Conservation (phyloP, 1,139 yeast genomes). For the Hemisphaericaspora xylanilytica region DNA sequence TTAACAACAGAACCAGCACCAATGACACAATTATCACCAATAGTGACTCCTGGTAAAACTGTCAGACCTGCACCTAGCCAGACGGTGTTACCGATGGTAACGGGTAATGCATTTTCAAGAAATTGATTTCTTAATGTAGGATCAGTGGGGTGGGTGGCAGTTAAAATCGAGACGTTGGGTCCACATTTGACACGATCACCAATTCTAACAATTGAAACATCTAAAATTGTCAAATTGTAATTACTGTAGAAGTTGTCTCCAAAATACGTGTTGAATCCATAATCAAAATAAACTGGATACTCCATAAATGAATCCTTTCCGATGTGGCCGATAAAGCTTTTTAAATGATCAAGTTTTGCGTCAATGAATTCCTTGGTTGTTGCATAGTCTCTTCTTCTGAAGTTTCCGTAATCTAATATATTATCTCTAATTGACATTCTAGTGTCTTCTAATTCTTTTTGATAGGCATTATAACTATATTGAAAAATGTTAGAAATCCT, state of each 20-base stretch:
- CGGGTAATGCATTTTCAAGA: slow-evolving; percentile 54
- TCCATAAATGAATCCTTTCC: slow-evolving; percentile 43
- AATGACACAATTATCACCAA: slow-evolving; percentile 61
- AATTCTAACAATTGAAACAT: slow-evolving; percentile 57
- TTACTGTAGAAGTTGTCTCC: slow-evolving; percentile 55
- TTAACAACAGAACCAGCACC: slow-evolving; percentile 70
- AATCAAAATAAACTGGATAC: slow-evolving; percentile 56
- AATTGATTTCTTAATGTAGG: slow-evolving; percentile 43
- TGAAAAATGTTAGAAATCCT: slow-evolving; percentile 3
- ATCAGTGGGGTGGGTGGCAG: slow-evolving; percentile 65
- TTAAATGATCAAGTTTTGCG: slow-evolving; percentile 37
- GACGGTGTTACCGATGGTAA: slow-evolving; percentile 58
- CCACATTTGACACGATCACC: slow-evolving; percentile 63
- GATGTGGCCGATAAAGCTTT: slow-evolving; percentile 45
- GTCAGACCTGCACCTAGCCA: slow-evolving; percentile 62
- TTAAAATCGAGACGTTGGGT: slow-evolving; percentile 58
- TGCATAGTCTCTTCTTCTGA: slow-evolving; percentile 39
- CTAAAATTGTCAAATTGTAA: slow-evolving; percentile 56
- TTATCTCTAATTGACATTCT: slow-evolving; percentile 14
- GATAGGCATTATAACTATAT: slow-evolving; percentile 12
- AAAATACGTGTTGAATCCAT: slow-evolving; percentile 51
- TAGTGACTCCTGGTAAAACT: slow-evolving; percentile 63
- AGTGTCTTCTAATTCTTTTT: slow-evolving; percentile 10
- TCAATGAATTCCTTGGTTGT: slow-evolving; percentile 19
- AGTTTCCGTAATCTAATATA: slow-evolving; percentile 34